Base-by-base conservation (phyloP, 257 asterid genomes). In the Plantago elongata region DNA sequence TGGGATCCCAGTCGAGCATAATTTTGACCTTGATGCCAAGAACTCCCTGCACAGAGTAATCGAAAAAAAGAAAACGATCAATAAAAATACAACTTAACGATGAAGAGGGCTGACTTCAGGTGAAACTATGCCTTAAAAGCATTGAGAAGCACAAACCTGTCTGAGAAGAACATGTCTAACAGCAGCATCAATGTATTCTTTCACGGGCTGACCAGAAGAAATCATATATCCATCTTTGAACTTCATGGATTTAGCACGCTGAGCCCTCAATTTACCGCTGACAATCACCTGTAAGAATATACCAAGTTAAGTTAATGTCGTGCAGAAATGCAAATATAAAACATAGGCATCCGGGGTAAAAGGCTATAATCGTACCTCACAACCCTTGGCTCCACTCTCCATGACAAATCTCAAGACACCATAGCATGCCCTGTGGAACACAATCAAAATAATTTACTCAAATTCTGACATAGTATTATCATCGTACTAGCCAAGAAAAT, bases 141-240 rank as follows among this genome's bases (percentile, higher is more conserved):
- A 3, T 22, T 44, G 29, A 9, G 14, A 13, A n/a, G 2, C 6
- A 62, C 18, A 47, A 58, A 62, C 74, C 69, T 69, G 74, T 69
- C 74, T 69, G 4, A 69, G 68, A 0, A 69, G 60, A 42, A 69
- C 68, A 34, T 69, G 69, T 55, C 74, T 62, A 15, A 69, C 69
- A 9, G 74, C 74, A 45, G 74, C 22, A 59, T 69, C 74, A 12
- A 69, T 69, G 51, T 62, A 69, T 12, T 69, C 74, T 9, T 69
- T 69, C 46, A 69, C 74, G 0, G 69, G 74, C 45, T 62, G 74
- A 13, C 69, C 74, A 55, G 74, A 69, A 0, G 74, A 69, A 15
- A 69, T 76, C 92, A 87, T 82, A 64, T 84, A 84, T 0, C 90
- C 90, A 49, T 84, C 88, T 66, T 79, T 87, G 79, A 80, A 82